A percentile compares a stretch with the other conserved stretches of the same genome.
Evolutionary conservation across 768 basidiomycete genomes (phyloP).

Genomic region (Pleurotus salmoneostramineus): DNA sequence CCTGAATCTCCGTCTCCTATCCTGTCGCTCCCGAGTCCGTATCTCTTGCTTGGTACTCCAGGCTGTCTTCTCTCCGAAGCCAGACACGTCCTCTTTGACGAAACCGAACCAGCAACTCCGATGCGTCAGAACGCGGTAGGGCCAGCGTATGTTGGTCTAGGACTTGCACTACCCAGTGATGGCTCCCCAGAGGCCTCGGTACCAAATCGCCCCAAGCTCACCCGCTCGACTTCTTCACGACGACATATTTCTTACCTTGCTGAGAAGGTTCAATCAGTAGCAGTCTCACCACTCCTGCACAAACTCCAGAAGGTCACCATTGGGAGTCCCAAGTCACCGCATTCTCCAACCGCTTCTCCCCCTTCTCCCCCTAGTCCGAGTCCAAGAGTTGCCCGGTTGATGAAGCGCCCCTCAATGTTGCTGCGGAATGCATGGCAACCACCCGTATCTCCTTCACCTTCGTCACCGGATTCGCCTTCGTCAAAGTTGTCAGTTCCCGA

Average conservation of each 20-base stretch:
- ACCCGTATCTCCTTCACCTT: no score
- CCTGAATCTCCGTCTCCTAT: background rate
- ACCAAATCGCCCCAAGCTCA: background rate
- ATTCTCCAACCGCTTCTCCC: background rate
- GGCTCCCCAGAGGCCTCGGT: no score
- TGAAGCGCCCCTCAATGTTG: background rate
- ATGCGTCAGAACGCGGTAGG: no score
- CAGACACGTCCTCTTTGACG: no score
- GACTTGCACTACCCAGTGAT: background rate
- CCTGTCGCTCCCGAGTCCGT: background rate
- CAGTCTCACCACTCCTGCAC: slow-evolving; percentile 1
- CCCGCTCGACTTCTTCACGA: background rate
- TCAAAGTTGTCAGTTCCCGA: background rate
- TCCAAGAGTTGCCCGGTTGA: background rate
- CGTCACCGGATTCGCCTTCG: background rate
- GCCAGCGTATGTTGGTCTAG: background rate
- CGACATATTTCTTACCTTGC: background rate
- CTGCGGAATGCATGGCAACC: no score
- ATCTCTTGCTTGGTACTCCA: background rate
- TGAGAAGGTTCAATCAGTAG: background rate
- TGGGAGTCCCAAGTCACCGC: background rate
- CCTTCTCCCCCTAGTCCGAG: background rate
- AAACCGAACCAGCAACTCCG: no score
- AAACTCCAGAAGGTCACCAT: background rate
- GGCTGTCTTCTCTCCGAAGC: background rate